Base-by-base conservation (phyloP, 257 asterid genomes). In the Fraxinus quadrangulata region DNA sequence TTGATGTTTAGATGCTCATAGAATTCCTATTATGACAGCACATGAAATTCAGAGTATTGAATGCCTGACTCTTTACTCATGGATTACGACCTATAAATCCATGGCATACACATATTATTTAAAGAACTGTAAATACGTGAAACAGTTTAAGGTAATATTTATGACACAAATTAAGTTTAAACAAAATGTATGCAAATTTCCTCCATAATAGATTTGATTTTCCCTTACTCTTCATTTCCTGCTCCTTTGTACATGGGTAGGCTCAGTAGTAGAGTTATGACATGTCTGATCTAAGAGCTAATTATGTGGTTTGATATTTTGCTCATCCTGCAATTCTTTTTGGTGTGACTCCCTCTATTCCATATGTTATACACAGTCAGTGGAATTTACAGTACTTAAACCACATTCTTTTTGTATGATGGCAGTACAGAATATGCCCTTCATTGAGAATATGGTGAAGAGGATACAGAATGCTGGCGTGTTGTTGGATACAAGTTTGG, bases 371-470 rank as follows among this genome's bases (percentile, higher is more conserved):
- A 13, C 42, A 45, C 49, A 67, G 63, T 82, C 66, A 3, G n/a
- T 65, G 47, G 78, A 56, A 28, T 83, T 23, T 85, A 70, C 74
- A 82, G 71, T 84, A 80, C 86, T 88, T 80, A 84, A 84, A 78
- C 76, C 72, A 76, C 77, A 69, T 70, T 80, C 74, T 80, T 81
- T 80, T 75, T 85, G 67, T 83, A 72, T 84, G 82, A 77, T 78
- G 92, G 92, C 92, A 85, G 88, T 87, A 89, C 98, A 92, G 94
- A 83, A 90, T 79, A 89, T 93, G 97, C 97, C 99, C 66, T 95
- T 95, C 88, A 85, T 95, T 72, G 96, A 93, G 85, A 95, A 92
- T 89, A 90, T 95, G 98, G 96, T 89, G 84, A 95, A 93, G 94
- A 89, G 99, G 87, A 89, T 90, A 83, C 97, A 86, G 83, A 88